A percentile compares a stretch with the other conserved stretches of the same genome.
phyloP scores from a whole-genome alignment of 1,284 basidiomycete species.

The Lignosus rhinocerotis region DNA sequence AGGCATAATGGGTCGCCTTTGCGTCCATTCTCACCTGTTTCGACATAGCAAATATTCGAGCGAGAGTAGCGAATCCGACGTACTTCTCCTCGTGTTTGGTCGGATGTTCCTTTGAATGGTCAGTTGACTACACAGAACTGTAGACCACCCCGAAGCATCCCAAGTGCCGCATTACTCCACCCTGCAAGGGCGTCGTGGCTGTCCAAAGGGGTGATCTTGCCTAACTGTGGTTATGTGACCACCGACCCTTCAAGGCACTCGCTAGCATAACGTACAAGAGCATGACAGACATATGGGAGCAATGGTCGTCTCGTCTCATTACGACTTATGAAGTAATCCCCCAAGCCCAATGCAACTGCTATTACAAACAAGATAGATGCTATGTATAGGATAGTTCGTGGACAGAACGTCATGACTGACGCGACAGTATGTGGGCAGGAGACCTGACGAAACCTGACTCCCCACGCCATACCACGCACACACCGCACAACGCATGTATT shows the following conservation, averaged over 20 bases:
- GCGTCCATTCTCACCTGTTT: constrained; percentile 38
- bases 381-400: constrained; percentile 8
- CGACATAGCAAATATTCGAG: constrained; percentile 37
- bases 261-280: too few species aligned
- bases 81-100: constrained; percentile 15
- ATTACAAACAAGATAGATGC: constrained; percentile 8
- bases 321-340: background rate
- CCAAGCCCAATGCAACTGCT: background rate
- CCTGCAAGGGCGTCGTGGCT: too few species aligned
- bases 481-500: background rate
- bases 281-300: background rate
- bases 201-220: too few species aligned
- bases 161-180: too few species aligned
- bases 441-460: too few species aligned
- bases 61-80: constrained; percentile 33
- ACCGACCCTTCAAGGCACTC: too few species aligned
- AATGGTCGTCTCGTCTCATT: constrained; percentile 7
- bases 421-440: too few species aligned
- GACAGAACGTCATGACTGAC: background rate
- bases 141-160: too few species aligned
- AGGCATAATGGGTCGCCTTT: constrained; percentile 34
- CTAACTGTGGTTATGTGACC: too few species aligned
- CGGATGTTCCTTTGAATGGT: too few species aligned
- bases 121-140: too few species aligned
- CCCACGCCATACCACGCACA: background rate